A percentile compares a stretch with the other conserved stretches of the same genome.
Conservation (phyloP, 441 rosid genomes). For the Omphalea diandra region DNA sequence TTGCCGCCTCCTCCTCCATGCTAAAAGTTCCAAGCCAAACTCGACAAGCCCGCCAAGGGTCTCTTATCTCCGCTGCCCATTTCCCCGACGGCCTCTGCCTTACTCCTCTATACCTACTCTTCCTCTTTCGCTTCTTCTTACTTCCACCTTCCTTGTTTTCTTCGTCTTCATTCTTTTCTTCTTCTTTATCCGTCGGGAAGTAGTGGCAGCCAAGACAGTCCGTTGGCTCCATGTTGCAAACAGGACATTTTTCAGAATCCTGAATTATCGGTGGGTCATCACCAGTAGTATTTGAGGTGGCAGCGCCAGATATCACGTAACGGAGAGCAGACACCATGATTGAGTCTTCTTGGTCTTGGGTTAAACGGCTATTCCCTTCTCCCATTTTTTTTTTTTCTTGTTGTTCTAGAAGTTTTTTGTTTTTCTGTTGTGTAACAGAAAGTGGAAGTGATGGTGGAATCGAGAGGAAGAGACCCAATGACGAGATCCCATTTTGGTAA, state of each 20-base stretch:
- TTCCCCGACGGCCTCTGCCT: constrained; percentile 71
- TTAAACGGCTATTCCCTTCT: neutral
- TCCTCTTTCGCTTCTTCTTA: constrained; percentile 27
- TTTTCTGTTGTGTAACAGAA: neutral
- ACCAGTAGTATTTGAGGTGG: neutral
- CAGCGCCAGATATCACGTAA: constrained; percentile 29
- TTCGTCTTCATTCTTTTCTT: neutral
- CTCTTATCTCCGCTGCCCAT: constrained; percentile 76
- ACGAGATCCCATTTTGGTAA: too few relatives aligned
- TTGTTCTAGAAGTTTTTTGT: neutral
- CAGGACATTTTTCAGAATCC: constrained; percentile 22
- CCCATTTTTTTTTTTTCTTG: neutral
- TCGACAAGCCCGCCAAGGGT: constrained; percentile 52
- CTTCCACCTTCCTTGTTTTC: neutral
- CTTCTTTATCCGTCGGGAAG: constrained; percentile 17
- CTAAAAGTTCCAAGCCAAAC: constrained; percentile 79
- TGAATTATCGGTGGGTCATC: constrained; percentile 12
- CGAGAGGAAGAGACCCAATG: too few relatives aligned
- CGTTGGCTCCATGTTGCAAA: constrained; percentile 16
- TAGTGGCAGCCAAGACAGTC: constrained; percentile 31
- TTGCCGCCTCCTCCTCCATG: constrained; percentile 63
- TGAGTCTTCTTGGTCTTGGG: constrained; percentile 23
- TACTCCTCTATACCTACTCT: constrained; percentile 63
- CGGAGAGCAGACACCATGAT: constrained; percentile 36
- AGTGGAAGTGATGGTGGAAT: neutral